Conservation (phyloP, 202 grass and related monocot species). For the Eragrostis tef region DNA sequence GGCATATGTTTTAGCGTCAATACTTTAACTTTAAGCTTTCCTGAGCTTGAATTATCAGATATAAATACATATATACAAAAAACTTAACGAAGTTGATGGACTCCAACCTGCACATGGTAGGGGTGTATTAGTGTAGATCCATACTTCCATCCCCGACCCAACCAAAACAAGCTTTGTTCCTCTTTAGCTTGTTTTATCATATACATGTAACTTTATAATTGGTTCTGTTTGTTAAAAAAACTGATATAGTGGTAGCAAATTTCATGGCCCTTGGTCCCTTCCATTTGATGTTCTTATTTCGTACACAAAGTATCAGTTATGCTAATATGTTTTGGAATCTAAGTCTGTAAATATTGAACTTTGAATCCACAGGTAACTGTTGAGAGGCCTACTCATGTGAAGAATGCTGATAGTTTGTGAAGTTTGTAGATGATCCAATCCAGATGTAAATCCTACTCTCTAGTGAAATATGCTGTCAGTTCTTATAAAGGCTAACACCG, state of each 20-base stretch:
- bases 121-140: too few species aligned
- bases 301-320: background rate
- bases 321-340: background rate
- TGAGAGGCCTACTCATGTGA: constrained; percentile 31
- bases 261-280: background rate
- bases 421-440: constrained; percentile 17
- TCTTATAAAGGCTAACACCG: background rate
- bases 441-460: background rate
- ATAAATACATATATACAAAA: too few species aligned
- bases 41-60: background rate
- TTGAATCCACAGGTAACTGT: constrained; percentile 32
- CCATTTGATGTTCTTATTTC: background rate
- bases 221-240: background rate
- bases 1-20: background rate
- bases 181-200: too few species aligned
- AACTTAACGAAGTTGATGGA: too few species aligned
- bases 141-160: too few species aligned
- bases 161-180: too few species aligned
- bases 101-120: too few species aligned
- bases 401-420: constrained; percentile 5
- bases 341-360: background rate
- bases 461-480: background rate
- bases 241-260: background rate
- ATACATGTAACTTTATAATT: too few species aligned
- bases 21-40: constrained; percentile 3